phyloP scores from a whole-genome alignment of 805 yeast genomes.

The Candida taoyuanica region DNA sequence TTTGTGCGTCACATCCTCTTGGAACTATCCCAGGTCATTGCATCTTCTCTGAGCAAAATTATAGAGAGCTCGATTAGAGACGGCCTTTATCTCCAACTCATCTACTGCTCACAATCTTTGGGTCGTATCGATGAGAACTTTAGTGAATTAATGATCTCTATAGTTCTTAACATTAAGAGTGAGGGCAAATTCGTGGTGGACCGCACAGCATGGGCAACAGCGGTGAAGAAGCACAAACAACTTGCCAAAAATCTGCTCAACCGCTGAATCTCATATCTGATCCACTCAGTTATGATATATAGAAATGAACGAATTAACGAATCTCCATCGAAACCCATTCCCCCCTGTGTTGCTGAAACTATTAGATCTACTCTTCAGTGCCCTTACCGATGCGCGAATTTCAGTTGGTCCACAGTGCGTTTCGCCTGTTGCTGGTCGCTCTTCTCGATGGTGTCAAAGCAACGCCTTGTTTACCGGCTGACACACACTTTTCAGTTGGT shows the following conservation, averaged over 20 bases:
- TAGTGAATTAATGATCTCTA: slow-evolving; percentile 46
- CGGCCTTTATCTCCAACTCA: slow-evolving; percentile 73
- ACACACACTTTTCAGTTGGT: too few species aligned
- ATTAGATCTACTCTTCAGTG: too few species aligned
- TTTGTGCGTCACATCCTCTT: slow-evolving; percentile 33
- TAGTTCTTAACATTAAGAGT: slow-evolving; percentile 27
- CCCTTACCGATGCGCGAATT: too few species aligned
- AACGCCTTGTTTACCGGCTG: too few species aligned
- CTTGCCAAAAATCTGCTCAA: slow-evolving; percentile 9
- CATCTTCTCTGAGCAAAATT: slow-evolving; percentile 30
- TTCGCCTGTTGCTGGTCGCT: too few species aligned
- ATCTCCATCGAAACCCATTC: too few species aligned
- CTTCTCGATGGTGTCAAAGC: too few species aligned
- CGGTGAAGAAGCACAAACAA: slow-evolving; percentile 40
- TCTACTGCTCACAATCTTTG: slow-evolving; percentile 85
- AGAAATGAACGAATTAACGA: neutral
- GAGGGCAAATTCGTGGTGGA: slow-evolving; percentile 24
- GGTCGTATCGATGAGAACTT: slow-evolving; percentile 69
- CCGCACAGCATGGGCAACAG: slow-evolving; percentile 38
- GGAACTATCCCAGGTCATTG: slow-evolving; percentile 29
- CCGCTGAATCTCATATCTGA: neutral
- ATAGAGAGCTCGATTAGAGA: slow-evolving; percentile 43
- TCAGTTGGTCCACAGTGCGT: too few species aligned
- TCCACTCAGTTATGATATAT: neutral
- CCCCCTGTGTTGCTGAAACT: too few species aligned